phyloP scores from a whole-genome alignment of 179 eudicot species.

The Camellia oleifera region DNA sequence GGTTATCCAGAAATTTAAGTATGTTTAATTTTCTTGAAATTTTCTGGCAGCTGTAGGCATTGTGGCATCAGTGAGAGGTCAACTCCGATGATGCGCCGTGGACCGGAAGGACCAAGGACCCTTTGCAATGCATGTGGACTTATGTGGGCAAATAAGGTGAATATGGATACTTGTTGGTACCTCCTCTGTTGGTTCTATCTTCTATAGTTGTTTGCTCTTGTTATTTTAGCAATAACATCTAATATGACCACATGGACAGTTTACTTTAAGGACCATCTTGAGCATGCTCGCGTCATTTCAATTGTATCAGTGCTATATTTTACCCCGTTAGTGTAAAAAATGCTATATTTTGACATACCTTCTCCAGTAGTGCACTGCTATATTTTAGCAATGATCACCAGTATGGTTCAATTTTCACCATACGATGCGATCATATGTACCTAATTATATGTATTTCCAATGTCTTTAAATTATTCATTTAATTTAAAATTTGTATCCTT shows the following conservation, averaged over 20 bases:
- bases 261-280: background rate
- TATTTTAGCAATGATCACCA: too few species aligned
- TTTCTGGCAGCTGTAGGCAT: slow-evolving; percentile 57
- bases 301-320: too few species aligned
- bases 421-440: too few species aligned
- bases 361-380: too few species aligned
- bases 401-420: too few species aligned
- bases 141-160: slow-evolving; percentile 89
- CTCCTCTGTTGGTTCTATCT: slow-evolving; percentile 3
- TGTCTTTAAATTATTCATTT: too few species aligned
- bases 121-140: slow-evolving; percentile 90
- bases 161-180: slow-evolving; percentile 3
- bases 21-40: background rate
- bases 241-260: background rate
- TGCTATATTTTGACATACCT: too few species aligned
- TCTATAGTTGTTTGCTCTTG: background rate
- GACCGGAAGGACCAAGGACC: slow-evolving; percentile 83
- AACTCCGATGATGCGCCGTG: slow-evolving; percentile 90
- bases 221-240: background rate
- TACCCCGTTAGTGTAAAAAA: too few species aligned
- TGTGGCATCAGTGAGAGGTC: slow-evolving; percentile 71
- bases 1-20: background rate
- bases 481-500: background rate
- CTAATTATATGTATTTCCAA: too few species aligned
- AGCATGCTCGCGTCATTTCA: too few species aligned